Evolutionary conservation across 352 stramenopile species (phyloP), one percentile per base, ranked within the genome.

Genomic region (Phytopythium cucurbitacearum): DNA sequence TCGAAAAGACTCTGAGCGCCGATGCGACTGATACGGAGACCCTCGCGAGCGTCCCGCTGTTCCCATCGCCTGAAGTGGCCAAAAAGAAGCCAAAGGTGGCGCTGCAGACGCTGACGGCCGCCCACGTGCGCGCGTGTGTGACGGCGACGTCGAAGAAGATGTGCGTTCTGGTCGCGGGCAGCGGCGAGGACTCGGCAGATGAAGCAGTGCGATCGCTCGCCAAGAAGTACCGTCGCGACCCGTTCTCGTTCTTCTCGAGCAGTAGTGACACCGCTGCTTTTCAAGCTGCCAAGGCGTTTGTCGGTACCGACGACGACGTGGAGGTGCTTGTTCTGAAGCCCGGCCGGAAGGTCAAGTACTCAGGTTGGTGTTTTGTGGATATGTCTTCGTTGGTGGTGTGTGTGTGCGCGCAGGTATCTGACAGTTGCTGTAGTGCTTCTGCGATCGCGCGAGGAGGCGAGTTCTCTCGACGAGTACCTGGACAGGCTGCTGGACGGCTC

Each of bases 201-300:
- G 60, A 72, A 11, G 54, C 44, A 5, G 60, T 83, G 39, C 80
- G 78, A 13, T 58, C 75, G n/a, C 61, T 89, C 28, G 83, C 83
- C 10, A 91, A 91, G 64, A 74, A 74, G n/a, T 91, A 90, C 62
- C 80, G 82, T 15, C 82, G 83, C 15, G 78, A 90, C 42, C 78
- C 80, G 37, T 83, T 93, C 51, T 63, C 53, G 5, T 91, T 93
- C 54, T 57, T 87, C 33, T 48, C 49, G n/a, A 70, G 64, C 2
- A 65, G 73, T 44, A 63, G 64, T 28, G 48, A 56, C n/a, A 64
- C 70, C 13, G 60, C 59, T 1, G 46, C 65, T 7, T 86, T 87
- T 49, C 45, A 65, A 53, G 62, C 70, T 32, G 54, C 89, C 35
- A 58, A 48, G 36, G 57, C 50, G 9, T 81, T 80, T 33, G 37